These are phyloP conservation scores for Alloteropsis semialata DNA, from an alignment of 176 grass and related monocot genomes.

Conservation along the genomic window DNA sequence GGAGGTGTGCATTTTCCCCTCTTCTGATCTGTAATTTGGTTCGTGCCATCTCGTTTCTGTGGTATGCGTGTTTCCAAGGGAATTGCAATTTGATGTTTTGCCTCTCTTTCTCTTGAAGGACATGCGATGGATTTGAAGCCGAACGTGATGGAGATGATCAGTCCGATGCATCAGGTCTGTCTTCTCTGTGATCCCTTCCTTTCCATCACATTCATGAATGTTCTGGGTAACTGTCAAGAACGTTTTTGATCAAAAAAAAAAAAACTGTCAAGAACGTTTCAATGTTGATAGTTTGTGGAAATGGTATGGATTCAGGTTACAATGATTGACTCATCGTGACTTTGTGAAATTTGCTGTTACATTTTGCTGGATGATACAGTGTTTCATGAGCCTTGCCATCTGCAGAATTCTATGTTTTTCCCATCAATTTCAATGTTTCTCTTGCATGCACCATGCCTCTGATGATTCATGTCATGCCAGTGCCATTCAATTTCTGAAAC, in stretches of 20 bases:
- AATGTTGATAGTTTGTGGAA: neutral
- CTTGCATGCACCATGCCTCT: neutral
- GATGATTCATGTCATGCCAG: neutral
- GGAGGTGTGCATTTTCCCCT: neutral
- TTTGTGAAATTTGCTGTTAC: neutral
- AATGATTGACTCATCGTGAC: neutral
- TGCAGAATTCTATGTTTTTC: neutral
- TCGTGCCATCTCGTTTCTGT: neutral
- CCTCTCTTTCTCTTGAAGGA: neutral
- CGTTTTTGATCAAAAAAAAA: too few species aligned
- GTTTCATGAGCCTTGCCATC: neutral
- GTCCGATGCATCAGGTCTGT: constrained; percentile 38
- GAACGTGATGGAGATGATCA: constrained; percentile 10
- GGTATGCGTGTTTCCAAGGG: neutral
- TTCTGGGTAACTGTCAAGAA: neutral
- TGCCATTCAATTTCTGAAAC: neutral
- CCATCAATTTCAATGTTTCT: neutral
- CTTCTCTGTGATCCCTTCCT: neutral
- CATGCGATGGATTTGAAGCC: constrained; percentile 18
- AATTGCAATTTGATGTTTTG: neutral
- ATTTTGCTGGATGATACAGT: neutral
- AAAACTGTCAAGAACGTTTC: neutral
- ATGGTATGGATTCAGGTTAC: neutral
- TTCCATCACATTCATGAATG: neutral
- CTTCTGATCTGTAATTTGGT: neutral